These are phyloP conservation scores for Coemansia sp. DNA, from an alignment of 192 early-diverging fungal species.

Conservation along the genomic window DNA sequence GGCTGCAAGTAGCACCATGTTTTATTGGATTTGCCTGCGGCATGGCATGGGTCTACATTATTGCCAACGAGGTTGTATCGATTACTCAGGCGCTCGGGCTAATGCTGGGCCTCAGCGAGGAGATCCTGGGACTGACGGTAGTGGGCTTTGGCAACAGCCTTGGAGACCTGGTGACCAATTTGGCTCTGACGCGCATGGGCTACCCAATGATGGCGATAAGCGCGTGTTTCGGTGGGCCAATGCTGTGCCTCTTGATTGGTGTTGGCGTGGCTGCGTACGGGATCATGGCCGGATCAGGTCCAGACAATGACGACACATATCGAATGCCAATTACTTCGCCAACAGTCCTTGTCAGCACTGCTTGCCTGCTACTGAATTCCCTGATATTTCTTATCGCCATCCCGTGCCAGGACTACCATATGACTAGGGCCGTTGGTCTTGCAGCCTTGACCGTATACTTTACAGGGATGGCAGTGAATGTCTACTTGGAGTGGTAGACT, in stretches of 20 bases:
- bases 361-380: slow-evolving; percentile 64
- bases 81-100: slow-evolving; percentile 80
- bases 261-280: slow-evolving; percentile 75
- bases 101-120: slow-evolving; percentile 74
- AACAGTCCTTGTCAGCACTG: slow-evolving; percentile 68
- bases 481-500: slow-evolving; percentile 57
- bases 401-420: slow-evolving; percentile 62
- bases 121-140: slow-evolving; percentile 78
- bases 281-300: slow-evolving; percentile 47
- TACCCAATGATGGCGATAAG: slow-evolving; percentile 93
- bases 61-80: slow-evolving; percentile 89
- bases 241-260: slow-evolving; percentile 87
- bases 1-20: slow-evolving; percentile 39
- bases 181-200: slow-evolving; percentile 87
- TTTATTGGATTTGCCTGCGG: slow-evolving; percentile 76
- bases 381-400: slow-evolving; percentile 60
- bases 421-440: slow-evolving; percentile 61
- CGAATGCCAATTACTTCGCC: slow-evolving; percentile 60
- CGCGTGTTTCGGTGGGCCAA: slow-evolving; percentile 91
- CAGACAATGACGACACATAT: slow-evolving; percentile 52
- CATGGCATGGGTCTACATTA: slow-evolving; percentile 82
- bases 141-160: slow-evolving; percentile 86
- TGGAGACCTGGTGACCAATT: slow-evolving; percentile 90
- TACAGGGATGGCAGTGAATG: slow-evolving; percentile 61
- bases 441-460: slow-evolving; percentile 60